A percentile compares a stretch with the other conserved stretches of the same genome.
These are phyloP conservation scores for Datura wrightii DNA, from an alignment of 257 asterid genomes.

Conservation along the genomic window DNA sequence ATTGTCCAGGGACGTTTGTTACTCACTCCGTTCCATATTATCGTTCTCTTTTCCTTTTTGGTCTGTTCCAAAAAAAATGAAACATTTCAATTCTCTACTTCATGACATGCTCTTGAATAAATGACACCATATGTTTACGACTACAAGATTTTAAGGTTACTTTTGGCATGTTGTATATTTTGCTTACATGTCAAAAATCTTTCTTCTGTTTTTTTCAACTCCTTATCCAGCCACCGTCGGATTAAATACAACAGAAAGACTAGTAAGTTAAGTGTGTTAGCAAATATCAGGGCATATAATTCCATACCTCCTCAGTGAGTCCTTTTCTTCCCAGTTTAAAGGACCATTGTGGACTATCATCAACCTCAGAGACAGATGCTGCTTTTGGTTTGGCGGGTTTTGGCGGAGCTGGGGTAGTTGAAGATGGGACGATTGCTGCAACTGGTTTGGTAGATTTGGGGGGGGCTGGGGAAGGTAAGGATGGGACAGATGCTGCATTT, in stretches of 20 bases:
- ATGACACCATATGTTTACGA: background rate
- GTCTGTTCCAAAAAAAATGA: constrained; percentile 16
- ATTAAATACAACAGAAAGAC: background rate
- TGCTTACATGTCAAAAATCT: background rate
- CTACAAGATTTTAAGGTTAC: background rate
- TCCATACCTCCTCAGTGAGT: constrained; percentile 56
- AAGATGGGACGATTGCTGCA: constrained; percentile 19
- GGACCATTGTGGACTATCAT: constrained; percentile 51
- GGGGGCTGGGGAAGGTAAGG: constrained; percentile 34
- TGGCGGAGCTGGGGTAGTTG: constrained; percentile 27
- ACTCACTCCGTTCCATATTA: constrained; percentile 7
- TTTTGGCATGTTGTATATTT: background rate
- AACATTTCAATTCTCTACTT: background rate
- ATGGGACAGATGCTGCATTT: constrained; percentile 31
- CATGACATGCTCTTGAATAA: background rate
- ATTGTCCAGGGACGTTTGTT: background rate
- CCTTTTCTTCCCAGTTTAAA: constrained; percentile 54
- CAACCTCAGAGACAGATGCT: constrained; percentile 35
- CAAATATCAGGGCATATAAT: background rate
- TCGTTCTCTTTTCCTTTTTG: background rate
- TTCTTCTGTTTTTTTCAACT: background rate
- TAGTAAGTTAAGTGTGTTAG: background rate
- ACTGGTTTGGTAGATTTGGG: constrained; percentile 13
- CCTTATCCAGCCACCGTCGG: background rate
- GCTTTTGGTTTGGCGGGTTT: constrained; percentile 41